Evolutionary conservation across 1,139 yeast species (phyloP).

Genomic region (Yamadazyma dendronema): DNA sequence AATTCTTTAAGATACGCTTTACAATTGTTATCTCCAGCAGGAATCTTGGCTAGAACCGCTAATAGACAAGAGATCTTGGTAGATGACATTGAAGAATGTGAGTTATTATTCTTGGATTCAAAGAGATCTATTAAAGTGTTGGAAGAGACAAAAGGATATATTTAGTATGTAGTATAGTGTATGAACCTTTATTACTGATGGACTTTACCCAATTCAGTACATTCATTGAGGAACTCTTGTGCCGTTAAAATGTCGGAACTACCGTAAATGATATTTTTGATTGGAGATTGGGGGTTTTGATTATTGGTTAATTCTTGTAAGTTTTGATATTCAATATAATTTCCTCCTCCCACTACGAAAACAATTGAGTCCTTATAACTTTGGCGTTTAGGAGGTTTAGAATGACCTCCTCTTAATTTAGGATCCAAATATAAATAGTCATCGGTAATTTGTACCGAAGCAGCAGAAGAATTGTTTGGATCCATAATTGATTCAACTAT

Average conservation of each 20-base stretch:
- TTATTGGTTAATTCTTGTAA: conserved; percentile 81
- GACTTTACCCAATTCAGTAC: conserved; percentile 53
- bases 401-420: conserved; percentile 81
- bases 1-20: conserved; percentile 89
- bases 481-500: conserved; percentile 91
- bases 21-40: conserved; percentile 89
- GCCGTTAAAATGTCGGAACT: conserved; percentile 83
- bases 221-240: conserved; percentile 68
- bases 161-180: conserved; percentile 22
- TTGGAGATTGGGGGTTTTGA: conserved; percentile 18
- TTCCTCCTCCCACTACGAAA: conserved; percentile 96
- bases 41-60: conserved; percentile 70
- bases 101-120: conserved; percentile 81
- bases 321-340: conserved; percentile 89
- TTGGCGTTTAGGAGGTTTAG: conserved; percentile 86
- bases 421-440: conserved; percentile 92
- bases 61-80: conserved; percentile 70
- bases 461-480: conserved; percentile 62
- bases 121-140: conserved; percentile 79
- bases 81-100: conserved; percentile 84
- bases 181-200: not conserved
- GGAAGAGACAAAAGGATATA: conserved; percentile 51
- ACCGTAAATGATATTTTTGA: conserved; percentile 72
- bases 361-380: conserved; percentile 79
- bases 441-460: conserved; percentile 70